Percentiles rank a stretch among this genome's conserved stretches.
Conservation (phyloP, 1,284 basidiomycete genomes). For the Peniophora sp. region DNA sequence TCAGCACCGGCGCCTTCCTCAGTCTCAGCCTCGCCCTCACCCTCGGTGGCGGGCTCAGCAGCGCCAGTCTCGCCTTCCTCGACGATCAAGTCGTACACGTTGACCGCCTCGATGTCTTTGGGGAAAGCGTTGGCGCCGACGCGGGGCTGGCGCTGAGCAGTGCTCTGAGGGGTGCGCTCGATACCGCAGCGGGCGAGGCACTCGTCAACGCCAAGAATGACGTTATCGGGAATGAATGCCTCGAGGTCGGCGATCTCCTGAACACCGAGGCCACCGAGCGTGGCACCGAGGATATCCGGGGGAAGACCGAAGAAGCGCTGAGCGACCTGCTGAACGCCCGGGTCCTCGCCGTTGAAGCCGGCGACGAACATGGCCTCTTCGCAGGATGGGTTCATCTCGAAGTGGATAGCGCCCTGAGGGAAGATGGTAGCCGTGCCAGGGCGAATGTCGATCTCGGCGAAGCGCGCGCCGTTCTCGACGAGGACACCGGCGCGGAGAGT, state of each 20-base stretch:
- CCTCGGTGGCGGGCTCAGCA: background rate
- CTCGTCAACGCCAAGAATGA: slow-evolving; percentile 1
- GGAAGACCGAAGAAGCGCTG: slow-evolving; percentile 24
- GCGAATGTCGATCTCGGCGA: slow-evolving; percentile 23
- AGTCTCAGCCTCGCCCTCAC: background rate
- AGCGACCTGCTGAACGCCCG: slow-evolving; percentile 19
- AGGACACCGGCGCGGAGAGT: slow-evolving; percentile 25
- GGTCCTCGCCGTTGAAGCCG: slow-evolving; percentile 26
- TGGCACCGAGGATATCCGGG: slow-evolving; percentile 17
- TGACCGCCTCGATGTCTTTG: background rate
- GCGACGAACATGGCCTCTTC: slow-evolving; percentile 3
- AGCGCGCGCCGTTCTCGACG: slow-evolving; percentile 26
- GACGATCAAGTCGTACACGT: background rate
- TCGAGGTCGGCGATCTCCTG: slow-evolving; percentile 17
- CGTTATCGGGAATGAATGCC: background rate
- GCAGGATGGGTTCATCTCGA: slow-evolving; percentile 25
- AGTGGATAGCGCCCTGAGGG: slow-evolving; percentile 27
- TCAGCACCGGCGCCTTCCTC: background rate
- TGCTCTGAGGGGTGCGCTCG: background rate
- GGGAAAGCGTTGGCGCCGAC: background rate
- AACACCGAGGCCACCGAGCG: slow-evolving; percentile 19
- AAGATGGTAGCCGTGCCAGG: slow-evolving; percentile 24
- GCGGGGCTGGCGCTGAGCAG: background rate
- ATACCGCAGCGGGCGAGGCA: slow-evolving; percentile 1
- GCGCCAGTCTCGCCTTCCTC: background rate